A percentile compares a stretch with the other conserved stretches of the same genome.
Evolutionary conservation across 1,284 basidiomycete genomes (phyloP).

Genomic region (Moesziomyces sp.): DNA sequence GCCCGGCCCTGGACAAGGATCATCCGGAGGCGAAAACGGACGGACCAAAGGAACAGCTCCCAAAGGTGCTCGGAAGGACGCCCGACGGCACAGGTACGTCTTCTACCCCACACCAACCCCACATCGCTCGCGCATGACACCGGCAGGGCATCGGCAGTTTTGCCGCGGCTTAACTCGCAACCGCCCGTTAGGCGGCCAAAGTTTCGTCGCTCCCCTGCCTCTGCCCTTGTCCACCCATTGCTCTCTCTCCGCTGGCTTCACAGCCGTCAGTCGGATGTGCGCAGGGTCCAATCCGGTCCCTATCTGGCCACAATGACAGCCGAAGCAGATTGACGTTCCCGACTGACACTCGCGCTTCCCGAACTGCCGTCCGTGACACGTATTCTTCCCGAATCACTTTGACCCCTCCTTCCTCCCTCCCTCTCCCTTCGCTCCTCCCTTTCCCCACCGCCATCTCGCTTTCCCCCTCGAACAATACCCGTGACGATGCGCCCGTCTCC

Average conservation of each 20-base stretch:
- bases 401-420: neutral
- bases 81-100: constrained; percentile 47
- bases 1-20: constrained; percentile 1
- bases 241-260: neutral
- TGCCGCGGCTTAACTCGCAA: constrained; percentile 41
- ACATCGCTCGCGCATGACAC: constrained; percentile 15
- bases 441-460: constrained; percentile 1
- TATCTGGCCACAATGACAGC: neutral
- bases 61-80: constrained; percentile 45
- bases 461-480: neutral
- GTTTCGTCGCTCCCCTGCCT: neutral
- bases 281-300: neutral
- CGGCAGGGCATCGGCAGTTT: constrained; percentile 5
- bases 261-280: neutral
- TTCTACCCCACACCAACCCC: constrained; percentile 12
- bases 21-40: constrained; percentile 3
- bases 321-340: neutral
- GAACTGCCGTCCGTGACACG: too few relatives aligned
- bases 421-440: neutral
- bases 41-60: constrained; percentile 3
- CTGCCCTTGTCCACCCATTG: neutral
- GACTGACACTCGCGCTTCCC: neutral
- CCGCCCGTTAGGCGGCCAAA: neutral
- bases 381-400: neutral
- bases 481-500: neutral